These are phyloP conservation scores for Ananas comosus DNA, from an alignment of 176 grass and related monocot genomes.

Conservation along the genomic window DNA sequence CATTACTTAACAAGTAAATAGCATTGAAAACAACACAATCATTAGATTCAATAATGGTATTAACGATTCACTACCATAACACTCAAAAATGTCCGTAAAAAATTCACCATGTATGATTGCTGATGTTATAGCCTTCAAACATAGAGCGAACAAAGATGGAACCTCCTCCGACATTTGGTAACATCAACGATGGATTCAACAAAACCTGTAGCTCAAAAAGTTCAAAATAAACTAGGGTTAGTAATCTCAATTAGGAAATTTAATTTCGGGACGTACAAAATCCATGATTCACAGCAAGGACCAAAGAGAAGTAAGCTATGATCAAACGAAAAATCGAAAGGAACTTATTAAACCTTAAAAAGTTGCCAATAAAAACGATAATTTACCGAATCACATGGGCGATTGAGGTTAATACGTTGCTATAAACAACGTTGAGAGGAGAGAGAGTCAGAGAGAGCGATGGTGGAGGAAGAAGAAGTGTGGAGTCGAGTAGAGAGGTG, in stretches of 20 bases:
- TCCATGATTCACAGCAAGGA: background rate
- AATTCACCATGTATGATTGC: background rate
- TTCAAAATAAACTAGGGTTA: too few species aligned
- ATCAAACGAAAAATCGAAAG: too few species aligned
- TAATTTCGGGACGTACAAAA: too few species aligned
- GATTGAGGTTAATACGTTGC: background rate
- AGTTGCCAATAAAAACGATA: background rate
- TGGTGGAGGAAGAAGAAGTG: background rate
- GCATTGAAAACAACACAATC: background rate
- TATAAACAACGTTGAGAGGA: background rate
- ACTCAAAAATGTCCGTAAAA: background rate
- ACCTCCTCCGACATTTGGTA: background rate
- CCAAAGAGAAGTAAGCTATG: background rate
- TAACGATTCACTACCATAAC: background rate
- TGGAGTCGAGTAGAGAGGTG: background rate
- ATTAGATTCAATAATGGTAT: background rate
- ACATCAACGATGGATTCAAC: background rate
- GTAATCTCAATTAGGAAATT: too few species aligned
- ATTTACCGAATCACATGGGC: background rate
- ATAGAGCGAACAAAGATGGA: background rate
- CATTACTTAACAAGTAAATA: background rate
- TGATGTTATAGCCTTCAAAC: background rate
- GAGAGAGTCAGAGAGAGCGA: background rate
- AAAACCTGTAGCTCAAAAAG: too few species aligned
- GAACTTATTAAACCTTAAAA: too few species aligned